Base-by-base conservation (phyloP, 441 rosid species). In the Populus hybrid region DNA sequence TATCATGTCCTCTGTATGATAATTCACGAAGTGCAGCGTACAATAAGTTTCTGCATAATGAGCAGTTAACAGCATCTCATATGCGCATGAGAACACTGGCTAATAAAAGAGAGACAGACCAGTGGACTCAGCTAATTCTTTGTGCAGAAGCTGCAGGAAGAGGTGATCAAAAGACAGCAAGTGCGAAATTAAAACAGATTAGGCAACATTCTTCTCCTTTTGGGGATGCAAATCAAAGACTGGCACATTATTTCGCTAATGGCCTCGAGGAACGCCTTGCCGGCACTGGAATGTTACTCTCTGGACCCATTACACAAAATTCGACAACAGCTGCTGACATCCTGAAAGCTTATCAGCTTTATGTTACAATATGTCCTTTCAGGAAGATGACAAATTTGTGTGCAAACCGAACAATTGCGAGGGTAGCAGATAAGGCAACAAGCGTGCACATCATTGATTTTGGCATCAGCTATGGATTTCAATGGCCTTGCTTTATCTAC, bases 261-360 rank as follows among this genome's bases (percentile, higher is more conserved):
- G 97, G 92, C n/a, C 97, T 94, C 0, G 92, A 94, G 86, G 91
- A 95, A 9, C 94, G 98, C 69, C 53, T 90, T 78, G 91, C 83
- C 20, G 99, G 93, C 28, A 84, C 74, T 38, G 88, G 84, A 59
- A 71, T 61, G 65, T 23, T 10, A 9, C 65, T 61, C 26, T 61
- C 28, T 9, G 28, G 14, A 61, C 65, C 6, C 11, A 23, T 61
- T 23, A 8, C 65, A 76, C 0, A 86, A 68, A 73, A 76, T 81
- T 29, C 87, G 78, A 75, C 73, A 35, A 84, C 92, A 0, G 84
- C 93, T 73, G 88, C 91, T 12, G 92, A 89, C 69, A 81, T 89
- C 56, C 85, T 95, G 77, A 92, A 90, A 83, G 92, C 91, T 12
- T 95, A 87, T 77, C 74, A 88, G 75, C 82, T 86, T 21, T 82